These are phyloP conservation scores for Apophysomyces trapeziformis DNA, from an alignment of 371 early-diverging fungal species.

Conservation along the genomic window DNA sequence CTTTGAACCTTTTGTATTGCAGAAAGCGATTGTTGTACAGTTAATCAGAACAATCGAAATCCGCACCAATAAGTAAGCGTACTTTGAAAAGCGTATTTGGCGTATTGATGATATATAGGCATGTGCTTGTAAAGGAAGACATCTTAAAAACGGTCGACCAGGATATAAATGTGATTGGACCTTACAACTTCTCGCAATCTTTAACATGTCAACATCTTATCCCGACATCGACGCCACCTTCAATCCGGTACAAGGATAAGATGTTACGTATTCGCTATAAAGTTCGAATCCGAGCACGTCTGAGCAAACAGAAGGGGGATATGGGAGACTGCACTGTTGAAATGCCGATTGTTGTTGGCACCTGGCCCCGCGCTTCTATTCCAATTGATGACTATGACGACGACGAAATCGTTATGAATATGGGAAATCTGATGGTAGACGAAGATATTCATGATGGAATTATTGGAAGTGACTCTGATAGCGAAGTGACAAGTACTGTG, in stretches of 20 bases:
- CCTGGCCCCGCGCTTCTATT: constrained; percentile 41
- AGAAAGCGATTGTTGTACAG: constrained; percentile 31
- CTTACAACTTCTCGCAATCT: constrained; percentile 40
- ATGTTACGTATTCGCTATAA: constrained; percentile 36
- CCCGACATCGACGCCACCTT: constrained; percentile 41
- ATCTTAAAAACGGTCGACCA: constrained; percentile 32
- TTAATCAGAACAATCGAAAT: constrained; percentile 34
- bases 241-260: constrained; percentile 32
- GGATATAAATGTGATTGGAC: constrained; percentile 43
- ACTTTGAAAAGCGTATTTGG: background rate
- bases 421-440: constrained; percentile 25
- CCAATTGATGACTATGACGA: constrained; percentile 52
- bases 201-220: constrained; percentile 32
- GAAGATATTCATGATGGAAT: constrained; percentile 16
- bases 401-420: constrained; percentile 25
- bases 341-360: constrained; percentile 41
- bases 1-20: constrained; percentile 21
- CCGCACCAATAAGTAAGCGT: constrained; percentile 25
- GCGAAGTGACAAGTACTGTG: background rate
- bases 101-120: constrained; percentile 13
- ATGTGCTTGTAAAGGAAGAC: constrained; percentile 28
- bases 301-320: constrained; percentile 17
- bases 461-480: background rate
- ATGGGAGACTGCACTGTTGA: constrained; percentile 21
- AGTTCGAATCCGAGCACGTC: constrained; percentile 28